These are phyloP conservation scores for Bjerkandera adusta DNA, from an alignment of 1,284 basidiomycete genomes.

Conservation along the genomic window DNA sequence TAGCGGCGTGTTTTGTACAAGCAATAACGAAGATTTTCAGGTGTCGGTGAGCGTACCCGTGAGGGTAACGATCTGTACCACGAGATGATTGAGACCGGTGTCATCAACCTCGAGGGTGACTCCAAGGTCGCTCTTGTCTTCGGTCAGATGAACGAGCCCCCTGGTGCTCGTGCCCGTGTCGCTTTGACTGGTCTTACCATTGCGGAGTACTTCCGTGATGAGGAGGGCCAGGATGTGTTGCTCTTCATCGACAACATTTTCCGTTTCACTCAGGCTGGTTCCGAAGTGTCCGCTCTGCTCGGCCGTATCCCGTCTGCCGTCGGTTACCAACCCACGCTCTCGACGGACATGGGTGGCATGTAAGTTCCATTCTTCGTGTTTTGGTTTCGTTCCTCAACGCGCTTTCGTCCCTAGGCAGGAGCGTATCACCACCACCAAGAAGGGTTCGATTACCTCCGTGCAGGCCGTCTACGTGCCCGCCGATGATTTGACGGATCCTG, in stretches of 20 bases:
- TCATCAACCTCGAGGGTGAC: conserved; percentile 98
- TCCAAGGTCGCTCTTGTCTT: conserved; percentile 99
- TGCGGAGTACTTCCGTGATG: conserved; percentile 99
- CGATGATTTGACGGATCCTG: conserved; percentile 99
- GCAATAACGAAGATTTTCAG: no score
- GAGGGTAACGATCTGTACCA: conserved; percentile 99
- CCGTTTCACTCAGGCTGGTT: conserved; percentile 99
- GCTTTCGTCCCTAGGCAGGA: conserved; percentile 66
- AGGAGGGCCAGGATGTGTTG: conserved; percentile 99
- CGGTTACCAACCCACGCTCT: conserved; percentile 99
- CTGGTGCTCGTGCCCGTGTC: conserved; percentile 99
- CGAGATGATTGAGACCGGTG: conserved; percentile 99
- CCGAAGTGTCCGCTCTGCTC: conserved; percentile 98
- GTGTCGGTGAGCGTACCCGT: conserved; percentile 99
- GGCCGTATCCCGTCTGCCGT: conserved; percentile 99
- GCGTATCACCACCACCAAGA: conserved; percentile 99
- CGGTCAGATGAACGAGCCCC: conserved; percentile 99
- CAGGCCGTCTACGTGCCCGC: conserved; percentile 99
- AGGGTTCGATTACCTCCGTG: conserved; percentile 99
- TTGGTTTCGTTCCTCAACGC: conserved; percentile 12
- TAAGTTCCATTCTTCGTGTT: conserved; percentile 43
- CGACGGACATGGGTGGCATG: conserved; percentile 99
- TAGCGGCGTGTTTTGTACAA: conserved; percentile 4
- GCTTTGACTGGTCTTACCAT: conserved; percentile 98
- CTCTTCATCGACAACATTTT: conserved; percentile 99